These are phyloP conservation scores for Cladosporium halotolerans DNA, from an alignment of 2,329 filamentous ascomycete genomes.

Conservation along the genomic window DNA sequence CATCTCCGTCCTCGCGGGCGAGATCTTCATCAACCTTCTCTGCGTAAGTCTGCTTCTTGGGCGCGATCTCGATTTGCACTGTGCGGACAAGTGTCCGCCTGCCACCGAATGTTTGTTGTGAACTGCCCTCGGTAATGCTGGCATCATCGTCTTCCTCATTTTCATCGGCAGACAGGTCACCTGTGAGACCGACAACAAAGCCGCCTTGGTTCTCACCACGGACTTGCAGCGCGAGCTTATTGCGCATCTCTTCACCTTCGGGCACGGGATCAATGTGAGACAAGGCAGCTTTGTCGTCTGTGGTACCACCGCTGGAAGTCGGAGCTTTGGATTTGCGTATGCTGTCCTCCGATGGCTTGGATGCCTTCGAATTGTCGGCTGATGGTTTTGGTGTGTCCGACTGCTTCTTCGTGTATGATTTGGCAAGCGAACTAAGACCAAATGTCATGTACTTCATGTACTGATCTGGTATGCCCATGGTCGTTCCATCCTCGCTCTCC, in stretches of 20 bases:
- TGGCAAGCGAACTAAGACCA: constrained; percentile 34
- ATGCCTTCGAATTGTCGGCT: constrained; percentile 21
- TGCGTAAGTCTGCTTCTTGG: constrained; percentile 12
- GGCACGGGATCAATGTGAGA: constrained; percentile 29
- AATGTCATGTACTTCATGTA: constrained; percentile 48
- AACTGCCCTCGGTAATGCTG: constrained; percentile 17
- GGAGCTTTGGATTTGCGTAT: not conserved
- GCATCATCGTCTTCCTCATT: constrained; percentile 35
- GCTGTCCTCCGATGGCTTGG: constrained; percentile 11
- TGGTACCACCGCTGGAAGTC: constrained; percentile 8
- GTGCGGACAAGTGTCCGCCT: constrained; percentile 57
- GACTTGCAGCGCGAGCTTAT: constrained; percentile 53
- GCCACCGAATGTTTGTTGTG: constrained; percentile 25
- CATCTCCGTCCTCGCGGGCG: not conserved
- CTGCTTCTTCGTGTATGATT: constrained; percentile 17
- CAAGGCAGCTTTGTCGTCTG: constrained; percentile 17
- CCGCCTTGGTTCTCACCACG: constrained; percentile 43
- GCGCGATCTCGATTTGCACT: constrained; percentile 55
- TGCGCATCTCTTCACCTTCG: constrained; percentile 46
- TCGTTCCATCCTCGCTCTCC: constrained; percentile 25
- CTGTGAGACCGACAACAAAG: constrained; percentile 64
- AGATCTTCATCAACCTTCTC: constrained; percentile 11
- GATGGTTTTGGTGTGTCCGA: constrained; percentile 20
- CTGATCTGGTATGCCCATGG: constrained; percentile 39
- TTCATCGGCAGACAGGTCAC: constrained; percentile 41